Conservation (phyloP, 2,329 filamentous ascomycete species). For the Magnaporthiopsis incrustans region DNA sequence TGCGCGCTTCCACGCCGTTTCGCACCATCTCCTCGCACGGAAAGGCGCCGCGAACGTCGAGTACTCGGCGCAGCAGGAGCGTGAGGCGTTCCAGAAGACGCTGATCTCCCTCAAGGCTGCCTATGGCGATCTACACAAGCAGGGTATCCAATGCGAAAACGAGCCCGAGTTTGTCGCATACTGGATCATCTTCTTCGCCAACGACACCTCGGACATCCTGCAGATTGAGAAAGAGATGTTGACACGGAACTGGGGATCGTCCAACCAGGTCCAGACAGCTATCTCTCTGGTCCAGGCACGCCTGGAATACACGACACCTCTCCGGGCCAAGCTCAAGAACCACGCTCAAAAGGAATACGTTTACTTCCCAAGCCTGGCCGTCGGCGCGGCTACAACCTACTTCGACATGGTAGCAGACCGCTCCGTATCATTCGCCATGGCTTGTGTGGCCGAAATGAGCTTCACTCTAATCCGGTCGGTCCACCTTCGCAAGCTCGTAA, state of each 20-base stretch:
- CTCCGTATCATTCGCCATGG: constrained; percentile 59
- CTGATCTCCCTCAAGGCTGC: constrained; percentile 57
- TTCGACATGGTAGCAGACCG: constrained; percentile 52
- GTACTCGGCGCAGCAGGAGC: constrained; percentile 59
- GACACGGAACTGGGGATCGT: constrained; percentile 34
- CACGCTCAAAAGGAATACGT: neutral
- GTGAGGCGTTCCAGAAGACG: constrained; percentile 59
- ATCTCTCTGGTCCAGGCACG: constrained; percentile 52
- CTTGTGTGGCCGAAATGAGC: constrained; percentile 61
- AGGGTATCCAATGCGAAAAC: constrained; percentile 49
- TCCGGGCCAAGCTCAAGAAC: constrained; percentile 1
- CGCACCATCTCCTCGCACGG: constrained; percentile 54
- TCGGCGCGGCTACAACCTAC: constrained; percentile 31
- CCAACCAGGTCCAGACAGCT: constrained; percentile 53
- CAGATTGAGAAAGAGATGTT: constrained; percentile 7
- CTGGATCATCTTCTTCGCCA: constrained; percentile 53
- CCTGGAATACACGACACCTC: constrained; percentile 16
- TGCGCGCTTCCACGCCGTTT: constrained; percentile 57
- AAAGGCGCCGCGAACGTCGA: constrained; percentile 48
- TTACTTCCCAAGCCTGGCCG: constrained; percentile 6
- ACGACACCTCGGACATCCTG: constrained; percentile 31
- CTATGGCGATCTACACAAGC: constrained; percentile 57
- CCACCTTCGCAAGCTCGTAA: constrained; percentile 47
- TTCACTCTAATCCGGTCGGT: constrained; percentile 53
- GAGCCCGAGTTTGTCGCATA: constrained; percentile 61